Conservation (phyloP, 1,284 basidiomycete species). For the Leccinum pseudoinsigne region DNA sequence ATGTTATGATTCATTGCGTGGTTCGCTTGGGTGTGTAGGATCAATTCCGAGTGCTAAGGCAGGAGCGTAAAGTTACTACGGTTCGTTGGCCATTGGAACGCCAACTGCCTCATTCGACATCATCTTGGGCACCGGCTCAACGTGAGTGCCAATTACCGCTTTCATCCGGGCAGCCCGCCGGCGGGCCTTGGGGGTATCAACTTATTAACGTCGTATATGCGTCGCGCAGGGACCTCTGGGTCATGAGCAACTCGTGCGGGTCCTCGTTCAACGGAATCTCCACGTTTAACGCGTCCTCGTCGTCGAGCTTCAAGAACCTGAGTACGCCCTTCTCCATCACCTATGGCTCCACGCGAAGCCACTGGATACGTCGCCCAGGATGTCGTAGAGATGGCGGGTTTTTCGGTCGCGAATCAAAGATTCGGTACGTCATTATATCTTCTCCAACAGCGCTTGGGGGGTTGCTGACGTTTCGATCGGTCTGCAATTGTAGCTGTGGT, state of each 20-base stretch:
- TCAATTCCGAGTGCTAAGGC: constrained; percentile 8
- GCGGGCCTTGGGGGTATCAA: constrained; percentile 18
- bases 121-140: constrained; percentile 59
- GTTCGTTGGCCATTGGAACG: constrained; percentile 43
- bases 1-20: constrained; percentile 24
- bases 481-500: constrained; percentile 23
- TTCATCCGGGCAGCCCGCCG: neutral
- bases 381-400: constrained; percentile 44
- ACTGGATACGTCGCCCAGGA: constrained; percentile 41
- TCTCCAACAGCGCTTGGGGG: constrained; percentile 8
- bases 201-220: neutral
- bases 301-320: constrained; percentile 31
- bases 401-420: constrained; percentile 41
- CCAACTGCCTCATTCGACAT: constrained; percentile 40
- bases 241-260: constrained; percentile 20
- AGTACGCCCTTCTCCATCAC: constrained; percentile 17
- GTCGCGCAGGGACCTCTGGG: constrained; percentile 28
- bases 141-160: constrained; percentile 29
- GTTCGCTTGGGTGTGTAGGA: neutral
- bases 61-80: constrained; percentile 35
- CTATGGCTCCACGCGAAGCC: constrained; percentile 28
- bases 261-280: constrained; percentile 9
- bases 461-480: neutral
- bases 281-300: constrained; percentile 24
- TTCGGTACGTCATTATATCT: constrained; percentile 35